A percentile compares a stretch with the other conserved stretches of the same genome.
phyloP scores from a whole-genome alignment of 2,329 filamentous ascomycete species.

The Neopestalotiopsis sp. region DNA sequence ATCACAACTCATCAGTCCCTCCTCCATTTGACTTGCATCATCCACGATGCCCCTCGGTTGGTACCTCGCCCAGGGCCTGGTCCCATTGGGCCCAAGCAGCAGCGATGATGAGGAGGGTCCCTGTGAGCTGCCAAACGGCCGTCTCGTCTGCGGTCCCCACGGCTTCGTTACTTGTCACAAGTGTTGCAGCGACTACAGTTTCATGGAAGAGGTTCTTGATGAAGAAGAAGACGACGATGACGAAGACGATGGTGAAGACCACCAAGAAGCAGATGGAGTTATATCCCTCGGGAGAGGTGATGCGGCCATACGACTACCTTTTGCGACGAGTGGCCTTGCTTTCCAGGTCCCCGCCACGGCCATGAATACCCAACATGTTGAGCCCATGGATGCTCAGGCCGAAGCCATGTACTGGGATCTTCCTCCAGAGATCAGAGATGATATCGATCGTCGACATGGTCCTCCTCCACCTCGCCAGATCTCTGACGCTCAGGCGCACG shows the following conservation, averaged over 20 bases:
- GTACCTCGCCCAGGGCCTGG: slow-evolving; percentile 34
- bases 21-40: background rate
- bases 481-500: background rate
- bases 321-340: no score
- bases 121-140: slow-evolving; percentile 40
- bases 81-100: slow-evolving; percentile 29
- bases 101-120: slow-evolving; percentile 42
- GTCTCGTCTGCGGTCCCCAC: slow-evolving; percentile 42
- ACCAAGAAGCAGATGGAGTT: no score
- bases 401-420: background rate
- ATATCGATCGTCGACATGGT: background rate
- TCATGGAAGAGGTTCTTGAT: slow-evolving; percentile 34
- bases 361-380: no score
- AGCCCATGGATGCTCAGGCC: background rate
- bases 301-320: no score
- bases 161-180: slow-evolving; percentile 36
- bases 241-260: slow-evolving; percentile 21
- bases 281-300: no score
- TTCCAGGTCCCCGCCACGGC: no score
- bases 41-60: slow-evolving; percentile 32
- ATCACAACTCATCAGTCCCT: background rate
- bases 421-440: background rate
- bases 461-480: background rate
- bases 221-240: slow-evolving; percentile 26
- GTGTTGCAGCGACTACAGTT: slow-evolving; percentile 43